These are phyloP conservation scores for Lunularia cruciata DNA, from an alignment of 225 moss, liverwort and hornwort genomes.

Conservation along the genomic window DNA sequence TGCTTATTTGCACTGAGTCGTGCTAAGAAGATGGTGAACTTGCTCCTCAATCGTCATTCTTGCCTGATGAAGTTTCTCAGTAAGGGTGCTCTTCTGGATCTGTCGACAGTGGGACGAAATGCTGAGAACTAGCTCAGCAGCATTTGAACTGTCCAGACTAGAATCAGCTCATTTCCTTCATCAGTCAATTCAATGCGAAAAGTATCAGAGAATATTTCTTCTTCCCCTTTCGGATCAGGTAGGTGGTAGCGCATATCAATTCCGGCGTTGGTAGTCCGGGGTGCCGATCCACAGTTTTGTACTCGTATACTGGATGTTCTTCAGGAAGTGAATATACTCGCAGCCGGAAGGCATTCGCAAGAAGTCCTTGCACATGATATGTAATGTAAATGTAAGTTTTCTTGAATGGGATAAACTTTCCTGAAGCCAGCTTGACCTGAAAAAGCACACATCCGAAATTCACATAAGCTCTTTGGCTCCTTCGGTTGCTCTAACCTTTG, in stretches of 20 bases:
- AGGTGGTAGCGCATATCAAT: neutral
- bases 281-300: slow-evolving; percentile 7
- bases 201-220: neutral
- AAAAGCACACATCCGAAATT: no score
- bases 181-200: neutral
- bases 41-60: no score
- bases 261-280: neutral
- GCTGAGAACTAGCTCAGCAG: neutral
- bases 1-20: slow-evolving; percentile 62
- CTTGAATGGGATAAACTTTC: no score
- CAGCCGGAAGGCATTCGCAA: slow-evolving; percentile 10
- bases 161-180: neutral
- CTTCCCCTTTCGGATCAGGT: neutral
- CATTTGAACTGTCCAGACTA: neutral
- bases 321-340: slow-evolving; percentile 13
- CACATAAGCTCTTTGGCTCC: no score
- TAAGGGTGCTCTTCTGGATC: neutral
- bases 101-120: neutral
- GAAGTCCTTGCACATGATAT: neutral
- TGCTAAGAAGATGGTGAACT: neutral
- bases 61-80: no score
- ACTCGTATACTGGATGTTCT: slow-evolving; percentile 12
- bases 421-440: no score
- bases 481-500: no score
- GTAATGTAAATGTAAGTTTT: neutral